Conservation (phyloP, 2,329 filamentous ascomycete species). For the Chaetoscypha palmicola region DNA sequence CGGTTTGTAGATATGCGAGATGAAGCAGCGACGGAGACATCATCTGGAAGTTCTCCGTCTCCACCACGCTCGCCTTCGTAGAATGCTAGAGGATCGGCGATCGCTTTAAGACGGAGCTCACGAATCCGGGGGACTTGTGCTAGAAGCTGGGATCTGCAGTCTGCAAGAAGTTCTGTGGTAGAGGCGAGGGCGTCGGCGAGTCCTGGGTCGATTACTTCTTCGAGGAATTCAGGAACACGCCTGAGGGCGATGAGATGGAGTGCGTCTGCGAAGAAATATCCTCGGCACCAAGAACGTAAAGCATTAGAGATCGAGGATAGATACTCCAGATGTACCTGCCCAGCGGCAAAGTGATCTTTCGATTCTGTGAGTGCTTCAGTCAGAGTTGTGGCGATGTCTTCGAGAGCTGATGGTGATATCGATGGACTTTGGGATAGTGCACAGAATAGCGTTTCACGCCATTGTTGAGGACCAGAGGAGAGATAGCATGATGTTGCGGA, state of each 20-base stretch:
- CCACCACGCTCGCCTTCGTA: slow-evolving; percentile 67
- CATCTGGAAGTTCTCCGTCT: slow-evolving; percentile 73
- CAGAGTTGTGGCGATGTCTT: slow-evolving; percentile 63
- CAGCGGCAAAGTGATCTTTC: slow-evolving; percentile 76
- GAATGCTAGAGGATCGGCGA: slow-evolving; percentile 79
- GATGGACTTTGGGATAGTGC: slow-evolving; percentile 61
- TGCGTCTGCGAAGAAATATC: slow-evolving; percentile 83
- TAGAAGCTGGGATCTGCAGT: slow-evolving; percentile 78
- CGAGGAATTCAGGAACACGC: slow-evolving; percentile 54
- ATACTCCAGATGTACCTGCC: slow-evolving; percentile 75
- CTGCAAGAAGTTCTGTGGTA: slow-evolving; percentile 85
- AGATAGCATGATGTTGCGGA: slow-evolving; percentile 79
- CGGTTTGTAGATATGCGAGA: slow-evolving; percentile 75
- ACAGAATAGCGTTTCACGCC: slow-evolving; percentile 83
- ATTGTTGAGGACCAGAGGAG: slow-evolving; percentile 65
- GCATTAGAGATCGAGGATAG: slow-evolving; percentile 65
- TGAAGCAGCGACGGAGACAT: slow-evolving; percentile 78
- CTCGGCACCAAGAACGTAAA: slow-evolving; percentile 75
- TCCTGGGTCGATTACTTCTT: slow-evolving; percentile 62
- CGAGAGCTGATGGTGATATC: slow-evolving; percentile 52
- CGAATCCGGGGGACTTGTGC: slow-evolving; percentile 80
- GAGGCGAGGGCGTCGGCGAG: slow-evolving; percentile 74
- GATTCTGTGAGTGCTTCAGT: slow-evolving; percentile 74
- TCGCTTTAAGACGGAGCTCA: slow-evolving; percentile 75
- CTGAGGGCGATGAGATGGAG: slow-evolving; percentile 63